Evolutionary conservation across 768 basidiomycete species (phyloP), one percentile per base, ranked within the genome.

Genomic region (Vishniacozyma victoriae): DNA sequence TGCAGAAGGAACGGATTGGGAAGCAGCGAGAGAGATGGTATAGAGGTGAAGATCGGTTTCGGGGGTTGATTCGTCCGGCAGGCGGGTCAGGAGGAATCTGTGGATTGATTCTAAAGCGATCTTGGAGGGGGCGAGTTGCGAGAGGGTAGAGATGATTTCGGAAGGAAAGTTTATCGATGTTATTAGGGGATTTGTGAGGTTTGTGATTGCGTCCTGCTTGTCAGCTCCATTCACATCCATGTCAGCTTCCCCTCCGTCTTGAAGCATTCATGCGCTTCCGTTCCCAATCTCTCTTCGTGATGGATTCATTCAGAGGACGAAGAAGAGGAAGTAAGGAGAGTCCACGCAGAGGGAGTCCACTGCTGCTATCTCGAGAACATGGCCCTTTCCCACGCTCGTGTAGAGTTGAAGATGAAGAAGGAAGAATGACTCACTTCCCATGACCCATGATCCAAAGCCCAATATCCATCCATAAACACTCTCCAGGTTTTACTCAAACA

Each of bases 391-490:
- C n/a, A n/a, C n/a, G n/a, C 20, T 23, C 26, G 23, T 4, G 24
- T 16, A 27, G 12, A 26, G 11, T 15, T 39, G 9, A 15, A 26
- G 11, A 38, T 4, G 31, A 15, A 5, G 4, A 14, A 23, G 13
- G 4, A n/a, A 36, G 16, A 31, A 29, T 15, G 15, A 43, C 65
- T 48, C 42, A 64, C 65, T 42, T 64, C 60, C 53, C 56, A 68
- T 18, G 49, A n/a, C 7, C 44, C 53, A 42, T 64, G 52, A 45
- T 68, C 66, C 33, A 68, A 44, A 2, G 49, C 49, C 62, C 62
- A 64, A 45, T 68, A 68, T 5, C 66, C 62, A 52, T 52, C 48
- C 41, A 68, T 64, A 43, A 62, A 68, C 25, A 51, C 54, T 16
- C 41, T 62, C 66, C 66, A 68, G 12, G 50, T 60, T 29, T 26